Evolutionary conservation across 768 basidiomycete species (phyloP).

Genomic region (Gymnopilus dilepis): DNA sequence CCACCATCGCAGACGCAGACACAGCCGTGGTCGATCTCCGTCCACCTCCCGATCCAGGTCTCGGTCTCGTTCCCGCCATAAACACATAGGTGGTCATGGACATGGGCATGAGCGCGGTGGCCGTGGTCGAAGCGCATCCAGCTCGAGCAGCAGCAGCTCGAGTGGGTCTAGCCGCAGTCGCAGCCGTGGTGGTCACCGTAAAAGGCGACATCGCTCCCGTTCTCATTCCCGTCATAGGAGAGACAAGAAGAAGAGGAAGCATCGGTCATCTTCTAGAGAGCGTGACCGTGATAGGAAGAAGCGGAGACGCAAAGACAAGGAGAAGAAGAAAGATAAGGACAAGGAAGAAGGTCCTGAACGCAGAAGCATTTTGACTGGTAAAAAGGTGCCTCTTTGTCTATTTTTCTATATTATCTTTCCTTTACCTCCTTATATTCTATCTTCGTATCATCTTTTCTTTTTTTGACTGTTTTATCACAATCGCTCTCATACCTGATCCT

Average conservation of each 20-base stretch:
- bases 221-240: background rate
- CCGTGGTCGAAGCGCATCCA: background rate
- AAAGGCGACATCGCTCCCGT: background rate
- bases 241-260: conserved; percentile 34
- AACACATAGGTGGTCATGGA: background rate
- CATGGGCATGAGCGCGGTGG: background rate
- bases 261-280: conserved; percentile 25
- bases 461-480: too few relatives aligned
- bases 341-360: conserved; percentile 45
- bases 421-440: background rate
- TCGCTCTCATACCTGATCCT: too few relatives aligned
- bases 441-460: background rate
- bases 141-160: background rate
- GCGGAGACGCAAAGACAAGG: conserved; percentile 39
- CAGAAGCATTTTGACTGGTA: conserved; percentile 63
- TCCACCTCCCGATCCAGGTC: conserved; percentile 10
- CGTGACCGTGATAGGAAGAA: conserved; percentile 32
- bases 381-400: conserved; percentile 47
- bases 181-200: background rate
- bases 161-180: background rate
- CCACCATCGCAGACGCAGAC: background rate
- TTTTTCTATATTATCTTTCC: background rate
- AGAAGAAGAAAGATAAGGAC: conserved; percentile 38
- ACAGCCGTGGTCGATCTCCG: background rate
- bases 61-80: background rate